phyloP scores from a whole-genome alignment of 805 yeast species.

The Nakazawaea sp. region DNA sequence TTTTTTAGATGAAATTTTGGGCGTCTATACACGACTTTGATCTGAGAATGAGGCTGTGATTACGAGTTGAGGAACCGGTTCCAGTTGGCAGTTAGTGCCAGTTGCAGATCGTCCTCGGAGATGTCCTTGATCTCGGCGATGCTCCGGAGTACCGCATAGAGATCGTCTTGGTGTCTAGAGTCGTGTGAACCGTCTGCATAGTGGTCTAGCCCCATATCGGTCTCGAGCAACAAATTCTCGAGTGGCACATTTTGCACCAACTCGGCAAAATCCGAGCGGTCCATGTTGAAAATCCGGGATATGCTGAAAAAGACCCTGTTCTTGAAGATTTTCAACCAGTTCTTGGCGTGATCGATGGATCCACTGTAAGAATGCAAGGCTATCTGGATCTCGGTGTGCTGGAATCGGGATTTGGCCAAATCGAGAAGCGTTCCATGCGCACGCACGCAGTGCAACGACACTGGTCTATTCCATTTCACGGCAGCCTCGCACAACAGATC shows the following conservation, averaged over 20 bases:
- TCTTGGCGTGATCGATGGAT: conserved; percentile 56
- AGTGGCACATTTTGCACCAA: conserved; percentile 27
- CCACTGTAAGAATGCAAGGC: conserved; percentile 87
- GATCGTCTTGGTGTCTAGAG: neutral
- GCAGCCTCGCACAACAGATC: conserved; percentile 50
- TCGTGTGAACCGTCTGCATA: neutral
- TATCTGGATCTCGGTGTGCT: conserved; percentile 26
- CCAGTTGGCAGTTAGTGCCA: conserved; percentile 4
- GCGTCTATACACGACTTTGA: too few relatives aligned
- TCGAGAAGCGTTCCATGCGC: conserved; percentile 61
- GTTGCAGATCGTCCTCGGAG: neutral
- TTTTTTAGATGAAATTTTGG: too few relatives aligned
- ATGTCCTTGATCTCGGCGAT: conserved; percentile 3
- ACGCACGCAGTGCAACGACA: conserved; percentile 83
- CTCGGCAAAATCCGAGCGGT: conserved; percentile 20
- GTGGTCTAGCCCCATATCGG: conserved; percentile 36
- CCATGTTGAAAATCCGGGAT: conserved; percentile 41
- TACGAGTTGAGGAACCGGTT: too few relatives aligned
- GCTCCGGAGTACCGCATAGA: neutral
- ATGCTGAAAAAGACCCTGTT: conserved; percentile 40
- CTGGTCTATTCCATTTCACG: conserved; percentile 33
- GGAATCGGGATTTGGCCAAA: conserved; percentile 18
- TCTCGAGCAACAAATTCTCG: conserved; percentile 39
- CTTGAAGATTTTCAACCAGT: conserved; percentile 34
- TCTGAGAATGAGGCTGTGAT: too few relatives aligned